These are phyloP conservation scores for Quillaja saponaria DNA, from an alignment of 306 rosid species.

Conservation along the genomic window DNA sequence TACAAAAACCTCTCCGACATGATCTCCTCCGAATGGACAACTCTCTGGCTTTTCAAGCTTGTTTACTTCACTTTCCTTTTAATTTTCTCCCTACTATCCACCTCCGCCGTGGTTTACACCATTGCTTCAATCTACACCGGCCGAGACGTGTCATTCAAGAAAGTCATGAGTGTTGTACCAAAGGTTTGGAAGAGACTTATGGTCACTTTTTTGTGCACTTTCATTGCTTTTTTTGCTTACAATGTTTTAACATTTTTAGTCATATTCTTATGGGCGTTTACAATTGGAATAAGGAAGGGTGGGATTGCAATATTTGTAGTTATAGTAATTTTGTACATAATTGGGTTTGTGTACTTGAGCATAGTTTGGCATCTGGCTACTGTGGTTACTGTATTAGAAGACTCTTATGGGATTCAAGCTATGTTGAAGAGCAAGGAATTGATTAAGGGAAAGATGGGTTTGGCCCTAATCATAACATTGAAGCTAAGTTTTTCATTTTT, in stretches of 20 bases:
- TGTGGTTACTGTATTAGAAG: constrained; percentile 67
- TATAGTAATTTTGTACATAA: constrained; percentile 18
- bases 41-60: constrained; percentile 36
- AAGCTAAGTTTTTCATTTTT: background rate
- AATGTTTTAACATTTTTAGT: constrained; percentile 2
- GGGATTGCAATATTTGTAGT: background rate
- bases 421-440: constrained; percentile 60
- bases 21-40: constrained; percentile 41
- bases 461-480: constrained; percentile 28
- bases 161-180: constrained; percentile 53
- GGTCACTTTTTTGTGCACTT: constrained; percentile 52
- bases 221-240: constrained; percentile 35
- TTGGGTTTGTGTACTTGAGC: constrained; percentile 53
- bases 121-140: constrained; percentile 48
- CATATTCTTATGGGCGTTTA: background rate
- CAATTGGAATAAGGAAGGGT: background rate
- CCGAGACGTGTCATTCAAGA: constrained; percentile 42
- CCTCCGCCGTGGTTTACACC: constrained; percentile 66
- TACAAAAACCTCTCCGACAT: constrained; percentile 29
- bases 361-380: constrained; percentile 66
- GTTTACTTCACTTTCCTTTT: constrained; percentile 41
- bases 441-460: constrained; percentile 54
- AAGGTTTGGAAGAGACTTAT: constrained; percentile 66
- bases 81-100: constrained; percentile 54
- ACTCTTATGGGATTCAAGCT: constrained; percentile 49